Evolutionary conservation across 768 basidiomycete genomes (phyloP).

Genomic region (Stropharia rugosoannulata): DNA sequence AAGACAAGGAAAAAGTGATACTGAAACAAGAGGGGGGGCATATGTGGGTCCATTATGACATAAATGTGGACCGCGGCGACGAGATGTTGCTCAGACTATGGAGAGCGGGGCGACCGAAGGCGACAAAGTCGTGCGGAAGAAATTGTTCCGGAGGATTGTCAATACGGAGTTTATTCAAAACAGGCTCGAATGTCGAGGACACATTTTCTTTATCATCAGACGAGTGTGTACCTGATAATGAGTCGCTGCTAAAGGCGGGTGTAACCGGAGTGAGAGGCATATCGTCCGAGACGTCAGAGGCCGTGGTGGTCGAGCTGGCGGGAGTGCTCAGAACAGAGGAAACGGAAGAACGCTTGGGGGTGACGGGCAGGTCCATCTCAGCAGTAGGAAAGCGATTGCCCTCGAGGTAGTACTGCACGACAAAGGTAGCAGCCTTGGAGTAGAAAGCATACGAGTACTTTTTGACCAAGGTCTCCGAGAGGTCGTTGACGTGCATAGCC

Average conservation of each 20-base stretch:
- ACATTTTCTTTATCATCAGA: slow-evolving; percentile 85
- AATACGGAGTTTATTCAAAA: slow-evolving; percentile 66
- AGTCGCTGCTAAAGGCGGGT: slow-evolving; percentile 63
- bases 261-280: slow-evolving; percentile 83
- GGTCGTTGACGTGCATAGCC: slow-evolving; percentile 83
- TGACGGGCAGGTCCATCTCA: slow-evolving; percentile 54
- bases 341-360: slow-evolving; percentile 53
- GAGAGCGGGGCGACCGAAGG: slow-evolving; percentile 75
- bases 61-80: slow-evolving; percentile 58
- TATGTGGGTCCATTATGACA: slow-evolving; percentile 50
- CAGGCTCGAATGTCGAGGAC: slow-evolving; percentile 67
- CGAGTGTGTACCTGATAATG: slow-evolving; percentile 44
- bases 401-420: slow-evolving; percentile 91
- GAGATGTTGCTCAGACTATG: slow-evolving; percentile 75
- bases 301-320: slow-evolving; percentile 68
- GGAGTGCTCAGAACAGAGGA: slow-evolving; percentile 66
- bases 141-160: slow-evolving; percentile 74
- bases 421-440: slow-evolving; percentile 91
- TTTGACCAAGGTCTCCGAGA: slow-evolving; percentile 95
- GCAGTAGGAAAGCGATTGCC: slow-evolving; percentile 73
- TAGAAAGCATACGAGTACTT: slow-evolving; percentile 98
- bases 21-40: slow-evolving; percentile 31
- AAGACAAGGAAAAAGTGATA: slow-evolving; percentile 38
- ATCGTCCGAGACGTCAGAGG: slow-evolving; percentile 78
- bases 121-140: slow-evolving; percentile 79